Base-by-base conservation (phyloP, 129 eudicot species). In the Pseudognaphalium luteoalbum region DNA sequence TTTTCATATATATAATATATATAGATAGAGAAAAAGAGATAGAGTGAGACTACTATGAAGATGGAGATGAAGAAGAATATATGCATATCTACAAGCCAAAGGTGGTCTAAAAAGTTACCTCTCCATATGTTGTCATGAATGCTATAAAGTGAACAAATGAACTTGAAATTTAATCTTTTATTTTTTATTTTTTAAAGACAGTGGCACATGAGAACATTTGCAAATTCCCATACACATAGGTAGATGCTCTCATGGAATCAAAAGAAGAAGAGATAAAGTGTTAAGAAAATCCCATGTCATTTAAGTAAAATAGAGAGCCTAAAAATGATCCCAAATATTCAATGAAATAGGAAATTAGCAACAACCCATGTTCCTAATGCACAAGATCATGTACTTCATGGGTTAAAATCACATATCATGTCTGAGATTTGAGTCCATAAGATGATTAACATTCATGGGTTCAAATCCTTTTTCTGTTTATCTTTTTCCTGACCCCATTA, bases 101-200 rank as follows among this genome's bases (percentile, higher is more conserved):
- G 83, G 74, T 80, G 83, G 78, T 54, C 83, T 71, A 79, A 71
- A 79, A 79, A 79, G 83, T 72, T 63, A 72, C 78, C 83, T 72
- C 83, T 79, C 78, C 74, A 72, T 65, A 63, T 79, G 82, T 22
- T 79, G 74, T 72, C 73, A 72, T 72, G 74, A 79, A 79, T 79
- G 78, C 73, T 72, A 79, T 72, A 79, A 79, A 79, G 78, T 54
- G 78, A 33, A 37, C 68, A 72, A 79, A 65, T 52, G 12, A 44
- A 44, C 52, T 44, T 51, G 65, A 72, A 63, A 52, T 21, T 17
- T 35, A 21, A 79, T 51, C 50, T 79, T 34, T 51, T 9, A 21
- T n/a, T n/a, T n/a, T n/a, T n/a, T n/a, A n/a, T n/a, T n/a, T n/a
- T n/a, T n/a, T n/a, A n/a, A 64, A 72, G 83, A 72, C 78, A 79